Conservation (phyloP, 2,329 filamentous ascomycete genomes). For the Aspergillus versicolor region DNA sequence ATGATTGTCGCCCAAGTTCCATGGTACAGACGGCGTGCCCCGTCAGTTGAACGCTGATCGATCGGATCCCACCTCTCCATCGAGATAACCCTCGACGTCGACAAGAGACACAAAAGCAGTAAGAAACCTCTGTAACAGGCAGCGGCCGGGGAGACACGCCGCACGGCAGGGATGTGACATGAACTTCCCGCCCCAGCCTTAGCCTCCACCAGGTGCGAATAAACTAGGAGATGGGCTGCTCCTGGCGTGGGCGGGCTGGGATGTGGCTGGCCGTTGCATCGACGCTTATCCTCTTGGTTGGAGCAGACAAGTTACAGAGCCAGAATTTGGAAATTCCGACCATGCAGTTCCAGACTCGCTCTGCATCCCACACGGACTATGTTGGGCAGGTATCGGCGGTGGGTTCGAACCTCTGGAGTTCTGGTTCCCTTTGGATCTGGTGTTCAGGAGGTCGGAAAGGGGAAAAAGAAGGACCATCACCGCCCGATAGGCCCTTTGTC, state of each 20-base stretch:
- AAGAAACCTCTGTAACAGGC: neutral
- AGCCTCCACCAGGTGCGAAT: neutral
- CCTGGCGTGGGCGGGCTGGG: constrained; percentile 5
- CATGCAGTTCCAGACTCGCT: constrained; percentile 2
- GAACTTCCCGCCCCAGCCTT: constrained; percentile 4
- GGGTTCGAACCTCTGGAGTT: constrained; percentile 1
- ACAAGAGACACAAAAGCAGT: neutral
- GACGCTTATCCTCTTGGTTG: neutral
- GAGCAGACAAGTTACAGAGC: neutral
- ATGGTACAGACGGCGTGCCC: constrained; percentile 4
- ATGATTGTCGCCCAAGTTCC: neutral
- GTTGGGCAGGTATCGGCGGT: constrained; percentile 17
- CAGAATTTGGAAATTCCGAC: neutral
- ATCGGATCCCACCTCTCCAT: constrained; percentile 12
- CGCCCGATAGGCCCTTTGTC: neutral
- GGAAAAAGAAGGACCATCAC: neutral
- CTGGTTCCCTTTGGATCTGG: constrained; percentile 3
- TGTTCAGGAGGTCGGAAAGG: neutral
- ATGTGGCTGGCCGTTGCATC: constrained; percentile 8
- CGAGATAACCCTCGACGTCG: neutral
- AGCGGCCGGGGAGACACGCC: neutral
- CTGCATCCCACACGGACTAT: constrained; percentile 14
- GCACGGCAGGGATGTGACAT: constrained; percentile 9
- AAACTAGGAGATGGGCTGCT: neutral
- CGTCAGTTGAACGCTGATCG: constrained; percentile 9